Conservation (phyloP, 495 filamentous ascomycete species). For the Geoglossum glabrum region DNA sequence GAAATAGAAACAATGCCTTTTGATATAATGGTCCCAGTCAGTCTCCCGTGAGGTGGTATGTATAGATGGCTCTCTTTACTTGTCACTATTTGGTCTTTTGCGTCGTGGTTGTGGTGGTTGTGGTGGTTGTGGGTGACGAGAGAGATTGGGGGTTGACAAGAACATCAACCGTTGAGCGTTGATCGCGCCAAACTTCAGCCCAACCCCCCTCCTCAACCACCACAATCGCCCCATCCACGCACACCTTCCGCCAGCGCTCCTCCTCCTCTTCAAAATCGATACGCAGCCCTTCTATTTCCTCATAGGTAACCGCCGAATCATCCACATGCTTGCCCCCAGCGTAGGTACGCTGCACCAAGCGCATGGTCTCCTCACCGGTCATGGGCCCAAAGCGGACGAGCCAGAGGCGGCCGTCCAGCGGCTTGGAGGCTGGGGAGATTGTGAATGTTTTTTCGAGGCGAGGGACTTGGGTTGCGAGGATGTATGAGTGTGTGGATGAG, state of each 20-base stretch:
- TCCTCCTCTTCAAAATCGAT: constrained; percentile 43
- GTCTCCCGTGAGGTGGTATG: neutral
- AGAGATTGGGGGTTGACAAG: neutral
- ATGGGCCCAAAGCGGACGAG: constrained; percentile 56
- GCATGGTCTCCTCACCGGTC: constrained; percentile 40
- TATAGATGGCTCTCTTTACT: neutral
- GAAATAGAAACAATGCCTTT: too few species aligned
- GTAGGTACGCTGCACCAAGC: constrained; percentile 59
- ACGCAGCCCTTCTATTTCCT: constrained; percentile 36
- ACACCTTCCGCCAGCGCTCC: constrained; percentile 59
- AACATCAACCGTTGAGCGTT: neutral
- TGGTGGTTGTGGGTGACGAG: too few species aligned
- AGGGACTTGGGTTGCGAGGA: constrained; percentile 52
- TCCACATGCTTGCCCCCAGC: constrained; percentile 49
- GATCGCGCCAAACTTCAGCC: constrained; percentile 33
- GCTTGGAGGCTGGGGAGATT: constrained; percentile 49
- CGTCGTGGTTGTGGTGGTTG: neutral
- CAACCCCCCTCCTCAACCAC: constrained; percentile 46
- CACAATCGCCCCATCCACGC: constrained; percentile 75
- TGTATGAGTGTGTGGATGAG: constrained; percentile 36
- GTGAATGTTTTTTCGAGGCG: constrained; percentile 62
- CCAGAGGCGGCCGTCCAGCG: constrained; percentile 43
- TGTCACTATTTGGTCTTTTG: neutral
- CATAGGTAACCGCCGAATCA: constrained; percentile 41
- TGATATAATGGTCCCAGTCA: too few species aligned